Base-by-base conservation (phyloP, 2,329 filamentous ascomycete species). In the Hortaea werneckii region DNA sequence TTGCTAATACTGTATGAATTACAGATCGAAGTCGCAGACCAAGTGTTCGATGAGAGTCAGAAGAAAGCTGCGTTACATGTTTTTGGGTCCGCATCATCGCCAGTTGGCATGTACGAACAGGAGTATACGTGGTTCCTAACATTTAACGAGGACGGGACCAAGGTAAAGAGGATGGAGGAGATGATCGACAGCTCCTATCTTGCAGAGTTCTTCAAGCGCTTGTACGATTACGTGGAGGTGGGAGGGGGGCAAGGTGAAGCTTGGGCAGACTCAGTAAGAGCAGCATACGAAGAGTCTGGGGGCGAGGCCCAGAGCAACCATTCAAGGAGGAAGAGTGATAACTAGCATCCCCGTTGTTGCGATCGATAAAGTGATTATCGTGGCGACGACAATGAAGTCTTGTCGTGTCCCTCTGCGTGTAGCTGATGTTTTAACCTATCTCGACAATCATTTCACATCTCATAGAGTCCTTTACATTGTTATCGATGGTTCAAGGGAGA, bases 91-190 rank as follows among this genome's bases (percentile, higher is more conserved):
- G 45, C 30, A 12, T 35, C 37, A 5, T 41, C 48, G 26, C 48
- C 48, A 6, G 29, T 50, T 12, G 41, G 41, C 8, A 34, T n/a
- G 3, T 50, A 50, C 37, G 37, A 29, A 7, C 47, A 50, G n/a
- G 48, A 50, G 37, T 50, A 50, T 29, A 37, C 42, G 1, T 40
- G 48, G 28, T 48, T 47, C 29, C 12, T 50, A 10, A 28, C 29
- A 5, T 50, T 50, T 40, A 48, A 35, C 40, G 45, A 48, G 10
- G 42, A 42, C 29, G 42, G 48, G 9, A 44, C 40, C 5, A 47
- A 50, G 37, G 32, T 50, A 12, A 38, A 13, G 11, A 32, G 45
- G 27, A 40, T 50, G n/a, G 46, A 48, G n/a, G 32, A 43, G 45
- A 39, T 47, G 45, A 30, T n/a, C 42, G 28, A 40, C 5, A 40